Percentiles rank a stretch among this genome's conserved stretches.
phyloP scores from a whole-genome alignment of 352 stramenopile genomes.

The Globisporangium apiculatum region DNA sequence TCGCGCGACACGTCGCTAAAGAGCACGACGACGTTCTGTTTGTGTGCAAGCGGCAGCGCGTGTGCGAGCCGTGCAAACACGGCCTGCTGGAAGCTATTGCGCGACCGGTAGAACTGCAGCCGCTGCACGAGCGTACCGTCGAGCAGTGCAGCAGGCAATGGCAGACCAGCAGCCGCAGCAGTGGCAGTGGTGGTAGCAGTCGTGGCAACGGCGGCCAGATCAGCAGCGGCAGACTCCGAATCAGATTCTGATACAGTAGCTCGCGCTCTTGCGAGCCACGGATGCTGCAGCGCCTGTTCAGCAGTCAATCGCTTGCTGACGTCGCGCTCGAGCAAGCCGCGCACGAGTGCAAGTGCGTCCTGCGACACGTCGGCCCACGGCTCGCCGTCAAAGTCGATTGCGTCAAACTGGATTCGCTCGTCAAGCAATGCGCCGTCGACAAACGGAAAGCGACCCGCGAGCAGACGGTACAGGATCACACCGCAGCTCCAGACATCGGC shows the following conservation, averaged over 20 bases:
- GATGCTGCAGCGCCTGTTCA: conserved; percentile 55
- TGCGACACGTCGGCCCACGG: conserved; percentile 49
- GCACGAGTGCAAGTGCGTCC: conserved; percentile 51
- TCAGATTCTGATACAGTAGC: background rate
- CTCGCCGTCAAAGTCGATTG: conserved; percentile 38
- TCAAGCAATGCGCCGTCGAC: conserved; percentile 82
- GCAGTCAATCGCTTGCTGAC: conserved; percentile 32
- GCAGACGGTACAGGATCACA: conserved; percentile 98
- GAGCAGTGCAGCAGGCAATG: conserved; percentile 15
- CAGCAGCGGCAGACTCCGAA: no score
- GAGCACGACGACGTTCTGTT: conserved; percentile 55
- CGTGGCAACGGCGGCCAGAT: no score
- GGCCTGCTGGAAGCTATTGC: conserved; percentile 62
- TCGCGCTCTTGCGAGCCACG: conserved; percentile 42
- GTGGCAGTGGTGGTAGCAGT: no score
- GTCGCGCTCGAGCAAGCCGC: conserved; percentile 42
- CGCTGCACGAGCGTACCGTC: conserved; percentile 66
- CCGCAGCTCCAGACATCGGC: conserved; percentile 99
- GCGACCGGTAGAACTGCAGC: conserved; percentile 64
- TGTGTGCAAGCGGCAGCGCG: conserved; percentile 40
- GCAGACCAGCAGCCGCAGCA: no score
- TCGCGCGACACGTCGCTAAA: conserved; percentile 58
- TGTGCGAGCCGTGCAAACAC: conserved; percentile 54
- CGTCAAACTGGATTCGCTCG: conserved; percentile 52
- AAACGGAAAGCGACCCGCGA: conserved; percentile 98